Conservation (phyloP, 2,329 filamentous ascomycete species). For the Penicillium griseofulvum region DNA sequence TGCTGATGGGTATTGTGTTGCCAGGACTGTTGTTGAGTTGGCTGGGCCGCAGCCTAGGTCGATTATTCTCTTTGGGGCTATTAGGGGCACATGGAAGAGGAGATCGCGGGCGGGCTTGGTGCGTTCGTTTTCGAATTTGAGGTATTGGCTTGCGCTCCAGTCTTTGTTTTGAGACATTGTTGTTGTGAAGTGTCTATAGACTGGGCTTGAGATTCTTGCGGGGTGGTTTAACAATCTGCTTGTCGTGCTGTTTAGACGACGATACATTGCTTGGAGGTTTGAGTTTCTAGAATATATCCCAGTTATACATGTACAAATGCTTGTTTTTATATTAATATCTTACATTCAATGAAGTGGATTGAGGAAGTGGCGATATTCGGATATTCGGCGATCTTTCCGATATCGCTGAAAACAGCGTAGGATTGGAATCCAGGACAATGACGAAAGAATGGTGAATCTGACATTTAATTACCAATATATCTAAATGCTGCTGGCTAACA, state of each 20-base stretch:
- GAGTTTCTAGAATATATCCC: not conserved
- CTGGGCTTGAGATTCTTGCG: not conserved
- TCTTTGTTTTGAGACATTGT: conserved; percentile 27
- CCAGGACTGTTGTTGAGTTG: conserved; percentile 55
- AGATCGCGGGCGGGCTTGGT: conserved; percentile 56
- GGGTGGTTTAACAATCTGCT: not conserved
- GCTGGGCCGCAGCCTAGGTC: conserved; percentile 62
- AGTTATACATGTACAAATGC: not conserved
- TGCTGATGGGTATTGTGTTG: conserved; percentile 48
- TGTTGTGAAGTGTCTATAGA: not conserved
- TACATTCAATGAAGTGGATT: not conserved
- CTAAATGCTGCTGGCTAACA: not conserved
- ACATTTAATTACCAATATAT: conserved; percentile 1
- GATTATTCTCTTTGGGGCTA: conserved; percentile 46
- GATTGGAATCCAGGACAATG: not conserved
- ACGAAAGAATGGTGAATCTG: not conserved
- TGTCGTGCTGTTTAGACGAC: not conserved
- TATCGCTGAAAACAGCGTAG: not conserved
- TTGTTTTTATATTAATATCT: not conserved
- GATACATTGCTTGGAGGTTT: not conserved
- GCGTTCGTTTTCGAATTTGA: conserved; percentile 55
- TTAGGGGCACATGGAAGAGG: conserved; percentile 47
- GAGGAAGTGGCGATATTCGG: conserved; percentile 6
- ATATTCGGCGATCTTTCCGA: not conserved
- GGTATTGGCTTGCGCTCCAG: conserved; percentile 59